phyloP scores from a whole-genome alignment of 176 grass and related monocot genomes.

The Puya raimondii region DNA sequence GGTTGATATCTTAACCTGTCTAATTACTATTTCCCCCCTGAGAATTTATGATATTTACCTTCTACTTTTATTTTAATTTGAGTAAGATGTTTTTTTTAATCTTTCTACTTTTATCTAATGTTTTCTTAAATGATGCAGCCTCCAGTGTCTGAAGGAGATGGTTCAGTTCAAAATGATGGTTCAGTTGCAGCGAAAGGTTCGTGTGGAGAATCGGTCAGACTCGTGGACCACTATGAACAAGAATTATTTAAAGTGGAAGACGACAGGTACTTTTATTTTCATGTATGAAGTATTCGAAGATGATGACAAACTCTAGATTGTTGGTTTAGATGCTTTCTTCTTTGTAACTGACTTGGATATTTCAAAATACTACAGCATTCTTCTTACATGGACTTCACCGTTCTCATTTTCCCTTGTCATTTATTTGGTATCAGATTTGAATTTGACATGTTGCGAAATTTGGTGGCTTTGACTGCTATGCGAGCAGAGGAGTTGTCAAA shows the following conservation, averaged over 20 bases:
- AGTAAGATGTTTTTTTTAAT: background rate
- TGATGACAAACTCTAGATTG: background rate
- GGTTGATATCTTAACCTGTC: conserved; percentile 11
- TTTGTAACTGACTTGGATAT: background rate
- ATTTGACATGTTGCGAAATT: conserved; percentile 31
- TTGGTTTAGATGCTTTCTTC: background rate
- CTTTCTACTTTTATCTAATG: conserved; percentile 14
- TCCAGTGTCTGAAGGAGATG: conserved; percentile 17
- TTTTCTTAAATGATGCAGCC: conserved; percentile 21
- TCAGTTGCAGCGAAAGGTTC: conserved; percentile 19
- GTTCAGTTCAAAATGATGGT: conserved; percentile 28
- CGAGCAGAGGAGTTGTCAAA: conserved; percentile 19
- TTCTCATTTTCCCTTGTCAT: background rate
- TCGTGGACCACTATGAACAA: conserved; percentile 29
- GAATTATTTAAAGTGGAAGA: conserved; percentile 26
- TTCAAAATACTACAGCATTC: background rate
- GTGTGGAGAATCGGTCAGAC: conserved; percentile 15
- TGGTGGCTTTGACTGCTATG: conserved; percentile 15
- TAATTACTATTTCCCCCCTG: conserved; percentile 26
- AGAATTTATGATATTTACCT: conserved; percentile 32
- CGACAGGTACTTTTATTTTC: conserved; percentile 18
- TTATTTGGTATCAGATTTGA: conserved; percentile 28
- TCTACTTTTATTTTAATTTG: conserved; percentile 5
- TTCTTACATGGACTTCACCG: background rate
- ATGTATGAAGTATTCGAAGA: background rate